Base-by-base conservation (phyloP, 78 protist genomes). In the Speleostelium caveatum region DNA sequence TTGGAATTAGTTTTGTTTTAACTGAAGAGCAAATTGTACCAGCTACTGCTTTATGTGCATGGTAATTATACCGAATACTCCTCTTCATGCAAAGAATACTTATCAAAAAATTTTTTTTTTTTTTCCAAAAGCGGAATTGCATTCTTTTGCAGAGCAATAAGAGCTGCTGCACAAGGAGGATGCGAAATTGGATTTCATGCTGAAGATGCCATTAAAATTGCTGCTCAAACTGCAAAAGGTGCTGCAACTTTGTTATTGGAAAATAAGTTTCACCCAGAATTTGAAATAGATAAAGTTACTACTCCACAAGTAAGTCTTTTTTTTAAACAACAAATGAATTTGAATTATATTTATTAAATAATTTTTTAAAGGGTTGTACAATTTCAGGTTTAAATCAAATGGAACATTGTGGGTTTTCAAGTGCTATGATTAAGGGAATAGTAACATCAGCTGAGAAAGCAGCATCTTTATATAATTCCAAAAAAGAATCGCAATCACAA, bases 111-210 rank as follows among this genome's bases (percentile, higher is more conserved):
- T 45, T 45, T 45, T 45, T 45, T 6, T 45, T 45, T 45, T 14
- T 45, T 14, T 45, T 14, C 10, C 6, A 14, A 45, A 45, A 45
- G 53, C 75, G 94, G 94, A 35, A 75, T 88, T 28, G 94, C 94
- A 10, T 88, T 88, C 78, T 88, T 88, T 51, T 61, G 73, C 28
- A 73, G 91, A 68, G 91, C 91, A 16, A 83, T 88, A 3, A 80
- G 94, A 59, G 94, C 94, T 55, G 87, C 94, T 53, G 68, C 86
- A 3, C 94, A 88, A 62, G 94, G 94, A 53, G 94, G 94, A 21
- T 75, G 79, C 51, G 94, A 88, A 53, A 88, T 88, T 59, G 94
- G 94, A 3, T 88, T 88, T 53, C 87, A 88, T 38, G 77, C 87
- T 30, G 87, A 88, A 30, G 79, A 88, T 26, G 94, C 94, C 67